These are phyloP conservation scores for Globisporangium canariense DNA, from an alignment of 352 stramenopile species.

Conservation along the genomic window DNA sequence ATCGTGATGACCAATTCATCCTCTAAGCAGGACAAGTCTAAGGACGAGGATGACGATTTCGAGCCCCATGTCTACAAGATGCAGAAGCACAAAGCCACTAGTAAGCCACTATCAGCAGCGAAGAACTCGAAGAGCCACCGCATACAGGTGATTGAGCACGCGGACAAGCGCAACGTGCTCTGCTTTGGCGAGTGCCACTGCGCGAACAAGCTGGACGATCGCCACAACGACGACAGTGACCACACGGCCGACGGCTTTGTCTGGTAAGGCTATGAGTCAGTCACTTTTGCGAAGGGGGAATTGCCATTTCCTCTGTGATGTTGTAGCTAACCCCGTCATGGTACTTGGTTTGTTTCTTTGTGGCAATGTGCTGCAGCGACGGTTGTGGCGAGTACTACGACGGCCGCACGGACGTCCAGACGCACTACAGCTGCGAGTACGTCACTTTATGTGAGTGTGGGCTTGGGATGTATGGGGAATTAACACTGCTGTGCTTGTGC, in stretches of 20 bases:
- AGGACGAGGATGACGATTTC: conserved; percentile 9
- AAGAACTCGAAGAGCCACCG: background rate
- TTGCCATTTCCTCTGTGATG: background rate
- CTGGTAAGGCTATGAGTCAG: conserved; percentile 7
- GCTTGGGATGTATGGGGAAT: background rate
- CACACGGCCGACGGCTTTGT: conserved; percentile 11
- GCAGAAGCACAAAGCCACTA: background rate
- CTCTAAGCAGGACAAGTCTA: background rate
- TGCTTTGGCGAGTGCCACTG: conserved; percentile 39
- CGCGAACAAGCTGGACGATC: conserved; percentile 15
- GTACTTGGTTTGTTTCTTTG: background rate
- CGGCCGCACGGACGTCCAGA: background rate
- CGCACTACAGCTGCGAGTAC: conserved; percentile 22
- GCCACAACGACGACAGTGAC: conserved; percentile 15
- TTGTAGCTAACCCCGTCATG: background rate
- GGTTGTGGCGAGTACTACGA: conserved; percentile 9
- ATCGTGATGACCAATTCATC: conserved; percentile 7
- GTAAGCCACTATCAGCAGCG: background rate
- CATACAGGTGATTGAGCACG: conserved; percentile 26
- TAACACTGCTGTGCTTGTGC: background rate
- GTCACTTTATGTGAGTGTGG: background rate
- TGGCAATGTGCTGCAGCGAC: conserved; percentile 5
- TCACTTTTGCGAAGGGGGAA: too few species aligned
- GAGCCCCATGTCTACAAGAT: conserved; percentile 9
- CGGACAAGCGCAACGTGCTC: conserved; percentile 20